These are phyloP conservation scores for Colletotrichum plurivorum DNA, from an alignment of 2,329 filamentous ascomycete species.

Conservation along the genomic window DNA sequence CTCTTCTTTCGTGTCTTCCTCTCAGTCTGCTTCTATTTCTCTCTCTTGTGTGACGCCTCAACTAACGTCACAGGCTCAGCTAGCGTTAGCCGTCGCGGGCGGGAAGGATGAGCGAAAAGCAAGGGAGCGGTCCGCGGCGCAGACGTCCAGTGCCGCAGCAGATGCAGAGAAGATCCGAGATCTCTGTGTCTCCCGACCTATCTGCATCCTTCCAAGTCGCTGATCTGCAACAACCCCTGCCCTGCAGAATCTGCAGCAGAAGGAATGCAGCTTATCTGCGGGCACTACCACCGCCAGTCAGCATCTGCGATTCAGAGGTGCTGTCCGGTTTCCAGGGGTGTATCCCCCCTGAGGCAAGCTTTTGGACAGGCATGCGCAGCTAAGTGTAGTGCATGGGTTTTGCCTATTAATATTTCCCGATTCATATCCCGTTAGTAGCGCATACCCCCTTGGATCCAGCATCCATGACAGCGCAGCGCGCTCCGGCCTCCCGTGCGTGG, in stretches of 20 bases:
- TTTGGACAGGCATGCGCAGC: slow-evolving; percentile 5
- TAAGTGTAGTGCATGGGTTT: slow-evolving; percentile 10
- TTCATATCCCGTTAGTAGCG: not conserved
- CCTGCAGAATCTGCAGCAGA: too few relatives aligned
- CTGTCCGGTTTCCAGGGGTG: slow-evolving; percentile 6
- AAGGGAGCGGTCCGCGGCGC: slow-evolving; percentile 25
- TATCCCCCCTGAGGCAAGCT: slow-evolving; percentile 27
- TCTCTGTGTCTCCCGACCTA: not conserved
- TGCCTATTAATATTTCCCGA: slow-evolving; percentile 35
- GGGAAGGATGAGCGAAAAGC: slow-evolving; percentile 8
- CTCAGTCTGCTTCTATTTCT: not conserved
- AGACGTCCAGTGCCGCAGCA: slow-evolving; percentile 5
- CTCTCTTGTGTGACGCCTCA: not conserved
- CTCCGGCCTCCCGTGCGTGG: slow-evolving; percentile 13
- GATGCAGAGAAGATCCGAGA: slow-evolving; percentile 1
- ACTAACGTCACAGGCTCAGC: not conserved
- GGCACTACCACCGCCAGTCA: too few relatives aligned
- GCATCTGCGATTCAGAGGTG: not conserved
- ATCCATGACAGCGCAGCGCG: not conserved
- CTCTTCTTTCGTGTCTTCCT: not conserved
- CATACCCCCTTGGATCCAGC: not conserved
- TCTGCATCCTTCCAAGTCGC: too few relatives aligned
- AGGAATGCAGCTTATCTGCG: too few relatives aligned
- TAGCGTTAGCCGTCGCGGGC: not conserved
- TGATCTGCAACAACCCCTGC: too few relatives aligned